phyloP scores from a whole-genome alignment of 2,329 filamentous ascomycete species.

The Xylaria sp. region DNA sequence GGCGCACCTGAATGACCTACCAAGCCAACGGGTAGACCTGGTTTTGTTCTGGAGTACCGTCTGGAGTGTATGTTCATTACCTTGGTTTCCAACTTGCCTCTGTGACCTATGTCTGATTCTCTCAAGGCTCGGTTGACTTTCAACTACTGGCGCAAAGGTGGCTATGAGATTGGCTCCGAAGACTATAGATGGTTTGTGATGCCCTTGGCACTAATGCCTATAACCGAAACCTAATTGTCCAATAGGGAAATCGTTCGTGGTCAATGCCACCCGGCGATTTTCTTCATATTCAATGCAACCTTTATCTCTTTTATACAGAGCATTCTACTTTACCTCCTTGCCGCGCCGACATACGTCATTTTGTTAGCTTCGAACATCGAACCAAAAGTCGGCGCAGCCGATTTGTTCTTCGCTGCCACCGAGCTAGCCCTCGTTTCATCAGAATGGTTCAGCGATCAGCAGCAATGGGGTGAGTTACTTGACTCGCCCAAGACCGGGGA shows the following conservation, averaged over 20 bases:
- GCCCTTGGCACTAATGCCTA: background rate
- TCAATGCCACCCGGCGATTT: slow-evolving; percentile 70
- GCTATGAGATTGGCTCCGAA: slow-evolving; percentile 88
- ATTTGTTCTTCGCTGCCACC: slow-evolving; percentile 60
- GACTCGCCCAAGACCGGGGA: background rate
- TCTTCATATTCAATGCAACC: slow-evolving; percentile 86
- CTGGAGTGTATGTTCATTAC: slow-evolving; percentile 76
- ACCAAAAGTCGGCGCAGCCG: slow-evolving; percentile 57
- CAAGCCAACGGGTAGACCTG: slow-evolving; percentile 76
- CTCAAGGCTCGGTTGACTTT: slow-evolving; percentile 81
- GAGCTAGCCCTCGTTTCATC: slow-evolving; percentile 65
- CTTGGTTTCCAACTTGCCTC: slow-evolving; percentile 20
- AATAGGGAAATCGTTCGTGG: slow-evolving; percentile 75
- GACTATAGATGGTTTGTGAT: slow-evolving; percentile 83
- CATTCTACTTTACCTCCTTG: slow-evolving; percentile 80
- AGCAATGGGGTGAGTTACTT: slow-evolving; percentile 80
- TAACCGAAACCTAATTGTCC: slow-evolving; percentile 39
- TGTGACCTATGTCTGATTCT: slow-evolving; percentile 39
- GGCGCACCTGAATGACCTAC: slow-evolving; percentile 78
- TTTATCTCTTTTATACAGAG: slow-evolving; percentile 91
- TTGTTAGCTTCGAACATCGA: slow-evolving; percentile 77
- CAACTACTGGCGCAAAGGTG: slow-evolving; percentile 97
- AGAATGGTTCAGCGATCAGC: slow-evolving; percentile 88
- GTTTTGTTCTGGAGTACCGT: slow-evolving; percentile 75
- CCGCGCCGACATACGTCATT: slow-evolving; percentile 82